Base-by-base conservation (phyloP, 2,329 filamentous ascomycete genomes). In the Chrysosporium keratinophilum region DNA sequence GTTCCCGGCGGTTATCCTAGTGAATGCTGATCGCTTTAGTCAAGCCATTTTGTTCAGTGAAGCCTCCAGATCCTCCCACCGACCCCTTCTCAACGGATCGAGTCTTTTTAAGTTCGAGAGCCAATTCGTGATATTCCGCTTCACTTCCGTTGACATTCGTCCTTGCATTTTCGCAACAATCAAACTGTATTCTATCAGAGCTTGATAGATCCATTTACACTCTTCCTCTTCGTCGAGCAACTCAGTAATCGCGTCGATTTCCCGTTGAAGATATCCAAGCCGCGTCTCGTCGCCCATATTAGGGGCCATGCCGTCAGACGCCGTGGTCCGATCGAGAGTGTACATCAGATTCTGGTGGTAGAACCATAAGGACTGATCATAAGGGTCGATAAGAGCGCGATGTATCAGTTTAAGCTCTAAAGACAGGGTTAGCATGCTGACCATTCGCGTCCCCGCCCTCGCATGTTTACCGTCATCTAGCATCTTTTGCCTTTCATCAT, bases 351-450 rank as follows among this genome's bases (percentile, higher is more conserved):
- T 95, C 62, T 93, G 86, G 67, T 97, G 89, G 65, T 98, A 97
- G 69, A 94, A 95, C 90, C 93, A 98, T 5, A 96, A 76, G 15
- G 89, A 95, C 66, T 97, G 91, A 65, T 97, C 91, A 61, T 95
- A 89, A 0, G 91, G 89, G 55, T 94, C 90, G 37, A 89, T 93
- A 47, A 97, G 76, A 0, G 86, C 90, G 54, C 84, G 79, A 53
- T 85, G 82, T 23, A 95, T 83, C 42, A 87, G 73, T 23, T 79
- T 76, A 49, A 97, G 76, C 71, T 98, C 93, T 79, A 54, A 15
- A 4, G 47, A 9, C 17, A 10, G 28, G 11, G 31, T 57, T 19
- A 59, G 53, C 40, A 33, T 6, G 9, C 14, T 28, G 5, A 23
- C 19, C 11, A 14, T 20, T 10, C 10, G 12, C 17, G 37, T 37